Evolutionary conservation across 1,284 basidiomycete genomes (phyloP), one percentile per base, ranked within the genome.

Genomic region (Sanghuangporus sanghuang): DNA sequence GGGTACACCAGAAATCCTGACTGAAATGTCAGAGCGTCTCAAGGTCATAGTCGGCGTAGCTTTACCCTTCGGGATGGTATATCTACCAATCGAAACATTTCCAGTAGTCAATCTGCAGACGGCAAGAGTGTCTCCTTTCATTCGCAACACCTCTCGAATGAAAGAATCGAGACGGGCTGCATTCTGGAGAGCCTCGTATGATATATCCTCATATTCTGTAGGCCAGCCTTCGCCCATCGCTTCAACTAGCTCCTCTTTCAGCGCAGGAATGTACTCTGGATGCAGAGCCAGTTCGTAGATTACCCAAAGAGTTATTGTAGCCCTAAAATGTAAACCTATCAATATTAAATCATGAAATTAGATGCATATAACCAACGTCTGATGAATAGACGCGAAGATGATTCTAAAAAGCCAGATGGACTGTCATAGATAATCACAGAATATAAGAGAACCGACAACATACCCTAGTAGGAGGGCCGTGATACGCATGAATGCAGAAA

Each of bases 121-220:
- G 38, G 70, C 70, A 46, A 77, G 69, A 14, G 75, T 76, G 61
- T 76, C 75, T 6, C 76, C 76, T 66, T 77, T 77, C 23, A 74
- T 73, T 38, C 75, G 72, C 71, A 77, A 69, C 8, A 77, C 76
- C 61, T 77, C 75, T 27, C 76, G 73, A 50, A 76, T 73, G 66
- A 77, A 77, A 1, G 75, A 75, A 63, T 77, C 76, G 21, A 76
- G 68, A 32, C 70, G 63, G 32, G 68, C 69, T 1, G 73, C 72
- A 32, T 72, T 72, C n/a, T 72, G 71, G 21, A 76, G 59, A 7
- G 74, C 72, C 3, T 70, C 71, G 16, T 73, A 73, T 2, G 72
- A 73, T 36, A 74, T 53, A 68, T 14, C 68, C 65, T 14, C 70
- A 40, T n/a, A 67, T 63, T 42, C 72, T 71, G 23, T 70, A 59